Conservation (phyloP, 2,329 filamentous ascomycete species). For the Claviceps sp. region DNA sequence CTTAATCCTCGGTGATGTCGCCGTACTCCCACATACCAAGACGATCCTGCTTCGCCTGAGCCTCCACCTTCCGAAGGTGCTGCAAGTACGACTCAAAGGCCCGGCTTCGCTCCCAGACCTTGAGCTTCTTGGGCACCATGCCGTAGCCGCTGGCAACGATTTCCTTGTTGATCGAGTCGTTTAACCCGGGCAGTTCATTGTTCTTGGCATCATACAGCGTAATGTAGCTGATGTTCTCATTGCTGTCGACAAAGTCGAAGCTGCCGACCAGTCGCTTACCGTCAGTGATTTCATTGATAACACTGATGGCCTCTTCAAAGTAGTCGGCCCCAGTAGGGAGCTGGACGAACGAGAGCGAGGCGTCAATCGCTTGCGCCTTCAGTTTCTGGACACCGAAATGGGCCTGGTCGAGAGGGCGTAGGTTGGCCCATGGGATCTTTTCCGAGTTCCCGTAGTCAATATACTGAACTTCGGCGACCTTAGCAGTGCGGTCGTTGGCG, state of each 20-base stretch:
- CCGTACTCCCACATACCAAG: slow-evolving; percentile 98
- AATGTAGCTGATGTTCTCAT: slow-evolving; percentile 72
- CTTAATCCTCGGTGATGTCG: slow-evolving; percentile 81
- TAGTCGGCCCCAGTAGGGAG: slow-evolving; percentile 75
- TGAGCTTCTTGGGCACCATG: slow-evolving; percentile 85
- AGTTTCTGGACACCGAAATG: slow-evolving; percentile 74
- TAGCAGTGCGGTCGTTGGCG: slow-evolving; percentile 80
- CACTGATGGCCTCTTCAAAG: slow-evolving; percentile 63
- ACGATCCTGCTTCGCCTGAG: slow-evolving; percentile 64
- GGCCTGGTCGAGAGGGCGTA: slow-evolving; percentile 66
- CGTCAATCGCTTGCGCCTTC: slow-evolving; percentile 76
- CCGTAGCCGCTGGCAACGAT: slow-evolving; percentile 71
- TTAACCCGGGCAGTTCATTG: slow-evolving; percentile 38
- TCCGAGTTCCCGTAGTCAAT: slow-evolving; percentile 96
- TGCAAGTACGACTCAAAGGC: slow-evolving; percentile 59
- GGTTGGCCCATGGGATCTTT: slow-evolving; percentile 67
- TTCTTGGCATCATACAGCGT: slow-evolving; percentile 74
- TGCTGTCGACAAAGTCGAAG: slow-evolving; percentile 68
- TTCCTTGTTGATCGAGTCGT: slow-evolving; percentile 81
- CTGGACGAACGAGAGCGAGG: slow-evolving; percentile 77
- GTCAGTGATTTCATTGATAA: slow-evolving; percentile 61
- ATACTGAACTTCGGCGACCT: slow-evolving; percentile 83
- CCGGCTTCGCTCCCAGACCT: slow-evolving; percentile 69
- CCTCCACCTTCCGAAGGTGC: slow-evolving; percentile 59
- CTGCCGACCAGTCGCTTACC: slow-evolving; percentile 73